A percentile compares a stretch with the other conserved stretches of the same genome.
Evolutionary conservation across 139 green algal genomes (phyloP).

Genomic region (Chlamydomonas sp.): DNA sequence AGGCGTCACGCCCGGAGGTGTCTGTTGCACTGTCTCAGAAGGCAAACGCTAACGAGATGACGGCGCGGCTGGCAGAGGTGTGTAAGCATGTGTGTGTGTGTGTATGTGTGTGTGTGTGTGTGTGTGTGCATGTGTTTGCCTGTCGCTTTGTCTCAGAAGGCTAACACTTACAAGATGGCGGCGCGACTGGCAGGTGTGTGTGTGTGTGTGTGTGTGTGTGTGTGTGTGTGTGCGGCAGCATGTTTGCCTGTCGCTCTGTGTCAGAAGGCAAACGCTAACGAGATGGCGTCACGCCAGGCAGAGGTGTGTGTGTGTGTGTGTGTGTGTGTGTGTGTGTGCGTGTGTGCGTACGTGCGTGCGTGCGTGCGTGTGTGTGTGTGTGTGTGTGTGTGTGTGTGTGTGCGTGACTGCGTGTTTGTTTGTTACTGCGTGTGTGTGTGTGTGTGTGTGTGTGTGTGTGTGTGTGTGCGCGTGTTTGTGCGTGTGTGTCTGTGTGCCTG

Average conservation of each 20-base stretch:
- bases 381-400: neutral
- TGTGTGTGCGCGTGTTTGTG: neutral
- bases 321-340: neutral
- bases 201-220: neutral
- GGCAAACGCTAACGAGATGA: constrained; percentile 21
- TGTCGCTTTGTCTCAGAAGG: constrained; percentile 25
- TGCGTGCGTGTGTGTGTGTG: neutral
- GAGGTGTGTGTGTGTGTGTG: constrained; percentile 21
- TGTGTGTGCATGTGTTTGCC: neutral
- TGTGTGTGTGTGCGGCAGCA: neutral
- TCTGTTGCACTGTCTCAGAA: constrained; percentile 25
- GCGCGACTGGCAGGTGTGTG: constrained; percentile 21
- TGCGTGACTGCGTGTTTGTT: neutral
- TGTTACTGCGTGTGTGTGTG: constrained; percentile 4
- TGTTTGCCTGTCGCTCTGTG: constrained; percentile 13
- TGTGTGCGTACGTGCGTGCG: neutral
- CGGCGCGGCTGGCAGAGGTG: constrained; percentile 25
- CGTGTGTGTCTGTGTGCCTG: neutral
- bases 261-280: constrained; percentile 27
- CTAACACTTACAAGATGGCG: constrained; percentile 19
- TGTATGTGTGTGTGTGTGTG: neutral
- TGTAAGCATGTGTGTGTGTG: neutral
- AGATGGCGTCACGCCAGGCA: constrained; percentile 19
- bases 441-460: neutral
- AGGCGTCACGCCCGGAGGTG: constrained; percentile 25